Conservation (phyloP, 768 basidiomycete genomes). For the Amanita molliuscula region DNA sequence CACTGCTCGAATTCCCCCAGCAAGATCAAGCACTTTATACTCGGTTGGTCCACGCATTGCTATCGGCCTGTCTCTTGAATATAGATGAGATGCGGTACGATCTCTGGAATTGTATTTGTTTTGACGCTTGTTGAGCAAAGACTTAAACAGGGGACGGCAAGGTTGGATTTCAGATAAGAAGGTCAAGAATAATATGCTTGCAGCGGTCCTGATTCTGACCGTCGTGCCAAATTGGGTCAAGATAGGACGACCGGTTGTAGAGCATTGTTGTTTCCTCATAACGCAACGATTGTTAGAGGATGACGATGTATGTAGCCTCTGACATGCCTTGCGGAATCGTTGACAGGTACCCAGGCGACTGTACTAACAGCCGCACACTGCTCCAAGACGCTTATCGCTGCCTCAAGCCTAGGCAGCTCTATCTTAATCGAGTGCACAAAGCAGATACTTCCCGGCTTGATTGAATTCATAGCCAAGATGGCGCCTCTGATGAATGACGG, state of each 20-base stretch:
- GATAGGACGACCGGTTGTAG: slow-evolving; percentile 65
- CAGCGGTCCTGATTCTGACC: slow-evolving; percentile 77
- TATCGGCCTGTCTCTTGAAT: slow-evolving; percentile 80
- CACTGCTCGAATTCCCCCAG: slow-evolving; percentile 48
- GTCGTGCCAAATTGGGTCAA: slow-evolving; percentile 56
- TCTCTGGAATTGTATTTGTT: slow-evolving; percentile 1
- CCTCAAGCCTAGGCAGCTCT: slow-evolving; percentile 56
- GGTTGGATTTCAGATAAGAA: slow-evolving; percentile 73
- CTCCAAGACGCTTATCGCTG: slow-evolving; percentile 69
- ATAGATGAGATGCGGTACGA: slow-evolving; percentile 87
- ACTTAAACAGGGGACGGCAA: slow-evolving; percentile 58
- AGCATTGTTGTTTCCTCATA: slow-evolving; percentile 78
- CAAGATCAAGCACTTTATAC: slow-evolving; percentile 43
- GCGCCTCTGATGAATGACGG: slow-evolving; percentile 53
- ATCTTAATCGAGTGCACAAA: slow-evolving; percentile 63
- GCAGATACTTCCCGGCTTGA: slow-evolving; percentile 67
- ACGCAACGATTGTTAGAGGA: slow-evolving; percentile 66
- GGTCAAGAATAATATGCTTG: slow-evolving; percentile 83
- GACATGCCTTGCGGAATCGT: neutral
- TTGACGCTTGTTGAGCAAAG: neutral
- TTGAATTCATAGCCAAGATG: slow-evolving; percentile 69
- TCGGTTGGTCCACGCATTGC: slow-evolving; percentile 60
- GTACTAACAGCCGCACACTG: slow-evolving; percentile 87
- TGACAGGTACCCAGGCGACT: slow-evolving; percentile 31
- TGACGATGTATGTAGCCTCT: slow-evolving; percentile 43